phyloP scores from a whole-genome alignment of 192 early-diverging fungal genomes.

The Dimargaris cristalligena region DNA sequence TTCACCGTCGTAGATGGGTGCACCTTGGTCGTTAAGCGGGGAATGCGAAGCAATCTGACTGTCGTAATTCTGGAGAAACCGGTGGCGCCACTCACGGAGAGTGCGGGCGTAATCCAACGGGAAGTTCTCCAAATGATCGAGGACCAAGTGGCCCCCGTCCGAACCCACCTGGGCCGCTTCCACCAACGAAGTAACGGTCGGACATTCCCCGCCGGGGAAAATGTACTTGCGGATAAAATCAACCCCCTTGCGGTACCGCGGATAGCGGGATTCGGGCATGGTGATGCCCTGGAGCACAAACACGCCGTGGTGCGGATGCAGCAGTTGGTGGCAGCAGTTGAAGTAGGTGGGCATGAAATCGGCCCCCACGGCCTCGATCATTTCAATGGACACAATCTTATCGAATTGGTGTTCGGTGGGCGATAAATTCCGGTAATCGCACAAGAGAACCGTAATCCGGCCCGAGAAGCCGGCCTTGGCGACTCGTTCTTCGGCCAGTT shows the following conservation, averaged over 20 bases:
- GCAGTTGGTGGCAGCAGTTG: slow-evolving; percentile 31
- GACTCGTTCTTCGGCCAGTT: slow-evolving; percentile 42
- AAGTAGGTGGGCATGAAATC: slow-evolving; percentile 50
- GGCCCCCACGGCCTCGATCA: slow-evolving; percentile 57
- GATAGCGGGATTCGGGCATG: slow-evolving; percentile 49
- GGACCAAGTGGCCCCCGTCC: slow-evolving; percentile 31
- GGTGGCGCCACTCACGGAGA: slow-evolving; percentile 47
- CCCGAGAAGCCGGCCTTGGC: slow-evolving; percentile 32
- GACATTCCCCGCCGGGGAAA: slow-evolving; percentile 58
- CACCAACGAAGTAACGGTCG: slow-evolving; percentile 37
- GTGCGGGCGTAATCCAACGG: slow-evolving; percentile 55
- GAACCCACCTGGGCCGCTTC: slow-evolving; percentile 33
- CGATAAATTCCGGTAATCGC: slow-evolving; percentile 47
- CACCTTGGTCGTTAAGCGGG: neutral
- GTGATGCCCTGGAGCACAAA: slow-evolving; percentile 48
- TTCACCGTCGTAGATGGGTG: slow-evolving; percentile 29
- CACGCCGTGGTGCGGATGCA: slow-evolving; percentile 35
- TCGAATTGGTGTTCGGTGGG: slow-evolving; percentile 41
- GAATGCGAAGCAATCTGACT: slow-evolving; percentile 14
- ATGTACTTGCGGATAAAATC: slow-evolving; percentile 66
- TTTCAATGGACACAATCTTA: slow-evolving; percentile 50
- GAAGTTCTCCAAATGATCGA: slow-evolving; percentile 42
- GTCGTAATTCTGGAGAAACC: slow-evolving; percentile 38
- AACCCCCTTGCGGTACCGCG: slow-evolving; percentile 30
- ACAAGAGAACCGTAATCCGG: slow-evolving; percentile 39